A percentile compares a stretch with the other conserved stretches of the same genome.
phyloP scores from a whole-genome alignment of 305 asterid genomes.

The Fraxinus xanthoxyloides region DNA sequence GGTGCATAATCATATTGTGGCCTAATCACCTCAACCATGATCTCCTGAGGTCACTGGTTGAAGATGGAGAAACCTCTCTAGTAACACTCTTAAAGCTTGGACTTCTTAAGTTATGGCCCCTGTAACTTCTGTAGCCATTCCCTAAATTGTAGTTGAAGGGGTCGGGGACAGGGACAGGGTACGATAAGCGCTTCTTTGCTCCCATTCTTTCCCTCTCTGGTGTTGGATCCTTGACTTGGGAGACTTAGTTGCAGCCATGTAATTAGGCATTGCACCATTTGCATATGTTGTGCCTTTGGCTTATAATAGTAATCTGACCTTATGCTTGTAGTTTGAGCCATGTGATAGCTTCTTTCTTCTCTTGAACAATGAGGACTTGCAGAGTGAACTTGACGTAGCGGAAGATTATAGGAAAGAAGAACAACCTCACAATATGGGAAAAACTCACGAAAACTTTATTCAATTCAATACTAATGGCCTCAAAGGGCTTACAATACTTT shows the following conservation, averaged over 20 bases:
- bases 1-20: neutral
- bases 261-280: constrained; percentile 28
- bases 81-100: constrained; percentile 35
- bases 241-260: constrained; percentile 44
- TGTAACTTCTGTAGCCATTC: neutral
- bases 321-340: constrained; percentile 37
- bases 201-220: constrained; percentile 39
- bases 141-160: constrained; percentile 16
- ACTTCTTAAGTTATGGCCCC: constrained; percentile 17
- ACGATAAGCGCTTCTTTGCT: constrained; percentile 32
- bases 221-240: constrained; percentile 34
- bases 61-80: constrained; percentile 36
- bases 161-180: constrained; percentile 32
- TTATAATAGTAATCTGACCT: constrained; percentile 26
- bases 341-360: constrained; percentile 25
- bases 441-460: no score
- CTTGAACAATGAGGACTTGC: constrained; percentile 35
- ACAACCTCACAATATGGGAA: no score
- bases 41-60: constrained; percentile 32
- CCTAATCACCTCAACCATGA: constrained; percentile 27
- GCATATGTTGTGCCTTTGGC: constrained; percentile 1
- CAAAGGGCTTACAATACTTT: no score
- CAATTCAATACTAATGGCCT: no score
- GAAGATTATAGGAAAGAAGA: no score
- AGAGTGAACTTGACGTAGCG: no score